Base-by-base conservation (phyloP, 495 filamentous ascomycete genomes). In the Trichoderma virens region DNA sequence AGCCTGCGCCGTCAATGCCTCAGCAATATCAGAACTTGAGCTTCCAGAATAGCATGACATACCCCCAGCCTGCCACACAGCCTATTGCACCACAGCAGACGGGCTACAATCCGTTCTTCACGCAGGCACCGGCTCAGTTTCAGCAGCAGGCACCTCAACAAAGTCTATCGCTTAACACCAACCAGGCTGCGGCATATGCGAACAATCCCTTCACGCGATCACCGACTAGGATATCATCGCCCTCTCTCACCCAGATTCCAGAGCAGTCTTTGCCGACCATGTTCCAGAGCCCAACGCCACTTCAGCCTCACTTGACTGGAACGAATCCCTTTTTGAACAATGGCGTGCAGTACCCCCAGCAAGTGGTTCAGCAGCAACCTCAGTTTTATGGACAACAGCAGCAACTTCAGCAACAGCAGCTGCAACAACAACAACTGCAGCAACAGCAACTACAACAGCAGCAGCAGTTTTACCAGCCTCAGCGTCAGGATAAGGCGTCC, bases 51-150 rank as follows among this genome's bases (percentile, higher is more conserved):
- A 78, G 75, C 66, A 77, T 76, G 54, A 73, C 83, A 63, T 83
- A 81, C 65, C 72, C 78, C 18, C 75, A 77, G 31, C 75, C 74
- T 3, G 67, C 69, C 20, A 13, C 25, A 6, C 51, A 56, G 35
- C 71, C 69, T 14, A 35, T 62, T 35, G 34, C 35, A 35, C 71
- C 76, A 2, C 74, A 75, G 34, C 60, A 65, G 69, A 71, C 70
- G 71, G 74, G 70, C 64, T 83, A 88, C 70, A 92, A 91, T 69
- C 88, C 88, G 3, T 90, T 90, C 74, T 82, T 88, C 64, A 81
- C 85, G 60, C 65, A 69, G 23, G 70, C 66, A 20, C 35, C 64
- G 59, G 60, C 43, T 30, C 62, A 72, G 34, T 68, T 73, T 32
- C 62, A 67, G 20, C 71, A 73, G 38, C 71, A 71, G 20, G 71